Conservation (phyloP, 768 basidiomycete species). For the Kondoa subrosea region DNA sequence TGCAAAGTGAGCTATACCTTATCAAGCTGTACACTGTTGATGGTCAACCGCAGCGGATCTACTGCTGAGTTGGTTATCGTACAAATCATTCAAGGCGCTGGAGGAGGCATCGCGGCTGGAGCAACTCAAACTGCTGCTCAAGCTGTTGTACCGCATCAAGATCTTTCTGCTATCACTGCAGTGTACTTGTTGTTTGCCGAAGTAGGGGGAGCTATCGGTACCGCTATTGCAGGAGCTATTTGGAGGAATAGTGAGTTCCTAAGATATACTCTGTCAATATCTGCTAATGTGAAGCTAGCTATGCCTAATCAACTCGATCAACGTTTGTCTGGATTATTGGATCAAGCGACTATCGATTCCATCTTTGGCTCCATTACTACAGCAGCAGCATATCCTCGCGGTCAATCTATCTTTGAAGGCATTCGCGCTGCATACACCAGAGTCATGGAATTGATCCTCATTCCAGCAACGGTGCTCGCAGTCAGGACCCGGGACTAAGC, state of each 20-base stretch:
- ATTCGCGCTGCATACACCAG: conserved; percentile 38
- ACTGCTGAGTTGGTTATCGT: conserved; percentile 42
- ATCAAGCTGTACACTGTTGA: not conserved
- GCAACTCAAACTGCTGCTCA: conserved; percentile 32
- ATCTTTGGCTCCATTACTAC: conserved; percentile 34
- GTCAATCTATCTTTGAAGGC: conserved; percentile 45
- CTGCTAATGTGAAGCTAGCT: no score
- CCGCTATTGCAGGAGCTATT: conserved; percentile 29
- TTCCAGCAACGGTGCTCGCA: conserved; percentile 42
- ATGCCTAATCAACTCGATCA: conserved; percentile 42
- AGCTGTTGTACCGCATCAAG: conserved; percentile 32
- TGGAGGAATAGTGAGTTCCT: conserved; percentile 17
- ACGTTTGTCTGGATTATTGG: conserved; percentile 41
- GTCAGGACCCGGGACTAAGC: no score
- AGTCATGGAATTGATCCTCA: conserved; percentile 36
- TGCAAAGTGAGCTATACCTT: conserved; percentile 34
- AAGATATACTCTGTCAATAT: no score
- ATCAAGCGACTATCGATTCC: conserved; percentile 25
- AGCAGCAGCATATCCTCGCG: conserved; percentile 36
- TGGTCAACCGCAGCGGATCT: conserved; percentile 27
- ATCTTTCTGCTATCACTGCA: conserved; percentile 33
- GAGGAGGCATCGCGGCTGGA: conserved; percentile 48
- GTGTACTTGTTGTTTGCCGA: conserved; percentile 33
- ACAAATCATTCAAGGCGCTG: conserved; percentile 56
- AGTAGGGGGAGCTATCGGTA: conserved; percentile 32